These are phyloP conservation scores for Metroxylon sagu DNA, from an alignment of 176 grass and related monocot genomes.

Conservation along the genomic window DNA sequence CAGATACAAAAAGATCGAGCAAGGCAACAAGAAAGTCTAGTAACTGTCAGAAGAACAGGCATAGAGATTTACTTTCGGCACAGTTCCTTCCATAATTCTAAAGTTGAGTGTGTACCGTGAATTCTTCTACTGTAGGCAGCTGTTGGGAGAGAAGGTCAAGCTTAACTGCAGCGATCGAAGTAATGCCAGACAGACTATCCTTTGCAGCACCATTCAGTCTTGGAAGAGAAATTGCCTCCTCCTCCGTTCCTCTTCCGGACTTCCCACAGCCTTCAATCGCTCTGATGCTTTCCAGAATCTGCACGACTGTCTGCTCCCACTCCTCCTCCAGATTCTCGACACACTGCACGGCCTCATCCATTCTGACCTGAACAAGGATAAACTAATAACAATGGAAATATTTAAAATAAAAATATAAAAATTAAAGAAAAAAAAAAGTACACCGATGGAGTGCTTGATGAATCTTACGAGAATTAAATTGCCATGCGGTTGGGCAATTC, in stretches of 20 bases:
- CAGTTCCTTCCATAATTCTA: constrained; percentile 65
- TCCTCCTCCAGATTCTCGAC: constrained; percentile 64
- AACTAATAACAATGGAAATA: no score
- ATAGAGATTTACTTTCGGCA: constrained; percentile 39
- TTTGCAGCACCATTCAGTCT: constrained; percentile 62
- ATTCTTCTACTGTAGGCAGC: constrained; percentile 70
- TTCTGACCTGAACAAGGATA: neutral
- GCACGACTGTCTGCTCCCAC: constrained; percentile 43
- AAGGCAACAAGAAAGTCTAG: no score
- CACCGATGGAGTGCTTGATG: no score
- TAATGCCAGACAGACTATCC: constrained; percentile 49
- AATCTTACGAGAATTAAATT: no score
- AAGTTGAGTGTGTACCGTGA: constrained; percentile 36
- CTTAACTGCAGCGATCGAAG: constrained; percentile 64
- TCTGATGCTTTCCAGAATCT: constrained; percentile 39
- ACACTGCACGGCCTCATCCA: constrained; percentile 68
- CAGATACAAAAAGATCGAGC: no score
- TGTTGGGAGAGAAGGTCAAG: constrained; percentile 69
- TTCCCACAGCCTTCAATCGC: constrained; percentile 48
- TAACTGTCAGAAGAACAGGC: no score
- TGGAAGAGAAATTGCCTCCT: constrained; percentile 45
- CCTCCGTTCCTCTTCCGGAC: constrained; percentile 57
- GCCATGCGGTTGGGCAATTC: no score
- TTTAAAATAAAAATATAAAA: no score
- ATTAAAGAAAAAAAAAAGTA: no score